A percentile compares a stretch with the other conserved stretches of the same genome.
Conservation (phyloP, 805 yeast genomes). For the Kodamaea neixiangensis region DNA sequence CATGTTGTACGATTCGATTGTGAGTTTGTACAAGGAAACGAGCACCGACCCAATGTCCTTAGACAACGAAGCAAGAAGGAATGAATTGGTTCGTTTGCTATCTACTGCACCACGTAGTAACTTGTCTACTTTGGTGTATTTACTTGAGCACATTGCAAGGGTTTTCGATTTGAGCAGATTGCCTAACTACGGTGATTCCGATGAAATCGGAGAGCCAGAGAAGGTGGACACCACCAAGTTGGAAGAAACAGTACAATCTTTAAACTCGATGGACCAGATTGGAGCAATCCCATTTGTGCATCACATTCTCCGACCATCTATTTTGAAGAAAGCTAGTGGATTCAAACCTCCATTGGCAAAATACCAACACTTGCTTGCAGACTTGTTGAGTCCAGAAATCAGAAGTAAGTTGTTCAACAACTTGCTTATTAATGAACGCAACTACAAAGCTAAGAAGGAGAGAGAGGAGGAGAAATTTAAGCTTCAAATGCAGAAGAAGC, state of each 20-base stretch:
- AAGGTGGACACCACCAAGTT: conserved; percentile 7
- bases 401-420: conserved; percentile 22
- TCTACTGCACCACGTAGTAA: conserved; percentile 42
- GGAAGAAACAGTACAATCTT: conserved; percentile 8
- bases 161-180: conserved; percentile 25
- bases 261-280: conserved; percentile 38
- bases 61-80: conserved; percentile 15
- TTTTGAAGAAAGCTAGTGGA: conserved; percentile 35
- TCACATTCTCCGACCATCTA: conserved; percentile 42
- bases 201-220: conserved; percentile 21
- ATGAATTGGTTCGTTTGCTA: conserved; percentile 27
- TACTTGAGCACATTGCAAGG: conserved; percentile 36
- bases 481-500: conserved; percentile 22
- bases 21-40: conserved; percentile 19
- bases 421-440: conserved; percentile 29
- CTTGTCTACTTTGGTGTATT: conserved; percentile 34
- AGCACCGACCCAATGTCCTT: conserved; percentile 5
- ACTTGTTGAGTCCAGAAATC: conserved; percentile 27
- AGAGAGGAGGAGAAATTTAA: conserved; percentile 29
- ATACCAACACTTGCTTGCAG: conserved; percentile 28
- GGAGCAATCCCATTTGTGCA: conserved; percentile 44
- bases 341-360: conserved; percentile 39
- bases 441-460: conserved; percentile 29
- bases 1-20: conserved; percentile 36
- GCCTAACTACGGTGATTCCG: conserved; percentile 29